Evolutionary conservation across 2,329 filamentous ascomycete genomes (phyloP).

Genomic region (Lasiodiplodia sp.): DNA sequence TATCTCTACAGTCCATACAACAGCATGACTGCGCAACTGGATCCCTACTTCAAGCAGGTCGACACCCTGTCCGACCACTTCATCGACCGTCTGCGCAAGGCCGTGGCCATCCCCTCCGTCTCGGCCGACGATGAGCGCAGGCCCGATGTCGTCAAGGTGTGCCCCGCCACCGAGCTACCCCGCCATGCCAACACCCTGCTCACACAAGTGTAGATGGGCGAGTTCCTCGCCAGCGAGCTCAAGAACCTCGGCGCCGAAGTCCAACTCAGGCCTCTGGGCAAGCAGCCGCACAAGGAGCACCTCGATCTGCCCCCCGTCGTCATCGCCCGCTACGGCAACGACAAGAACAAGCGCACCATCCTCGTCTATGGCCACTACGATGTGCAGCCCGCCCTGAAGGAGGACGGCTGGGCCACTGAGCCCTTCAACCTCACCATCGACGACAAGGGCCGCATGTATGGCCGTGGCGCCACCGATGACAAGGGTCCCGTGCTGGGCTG

Average conservation of each 20-base stretch:
- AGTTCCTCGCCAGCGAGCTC: constrained; percentile 86
- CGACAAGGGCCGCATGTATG: constrained; percentile 93
- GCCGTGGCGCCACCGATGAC: constrained; percentile 94
- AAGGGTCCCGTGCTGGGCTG: constrained; percentile 97
- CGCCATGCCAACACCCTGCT: constrained; percentile 21
- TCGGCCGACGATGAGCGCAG: constrained; percentile 90
- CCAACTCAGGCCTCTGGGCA: constrained; percentile 84
- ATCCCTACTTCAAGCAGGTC: constrained; percentile 92
- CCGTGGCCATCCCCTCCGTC: constrained; percentile 95
- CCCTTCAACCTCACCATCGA: constrained; percentile 90
- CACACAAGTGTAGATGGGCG: constrained; percentile 71
- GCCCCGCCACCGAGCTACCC: constrained; percentile 31
- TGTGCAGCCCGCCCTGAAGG: constrained; percentile 91
- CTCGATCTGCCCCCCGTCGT: constrained; percentile 93
- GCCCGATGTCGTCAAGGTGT: constrained; percentile 83
- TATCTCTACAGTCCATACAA: constrained; percentile 56
- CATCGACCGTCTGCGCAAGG: constrained; percentile 87
- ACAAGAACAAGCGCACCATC: constrained; percentile 92
- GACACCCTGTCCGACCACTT: constrained; percentile 80
- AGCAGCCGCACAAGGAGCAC: constrained; percentile 89
- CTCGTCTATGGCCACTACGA: constrained; percentile 99
- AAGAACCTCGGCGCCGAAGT: constrained; percentile 84
- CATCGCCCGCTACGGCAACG: constrained; percentile 88
- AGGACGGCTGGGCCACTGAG: constrained; percentile 94
- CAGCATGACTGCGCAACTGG: constrained; percentile 93